Percentiles rank a stretch among this genome's conserved stretches.
phyloP scores from a whole-genome alignment of 345 rosid genomes.

The Geranium rotundifolium region DNA sequence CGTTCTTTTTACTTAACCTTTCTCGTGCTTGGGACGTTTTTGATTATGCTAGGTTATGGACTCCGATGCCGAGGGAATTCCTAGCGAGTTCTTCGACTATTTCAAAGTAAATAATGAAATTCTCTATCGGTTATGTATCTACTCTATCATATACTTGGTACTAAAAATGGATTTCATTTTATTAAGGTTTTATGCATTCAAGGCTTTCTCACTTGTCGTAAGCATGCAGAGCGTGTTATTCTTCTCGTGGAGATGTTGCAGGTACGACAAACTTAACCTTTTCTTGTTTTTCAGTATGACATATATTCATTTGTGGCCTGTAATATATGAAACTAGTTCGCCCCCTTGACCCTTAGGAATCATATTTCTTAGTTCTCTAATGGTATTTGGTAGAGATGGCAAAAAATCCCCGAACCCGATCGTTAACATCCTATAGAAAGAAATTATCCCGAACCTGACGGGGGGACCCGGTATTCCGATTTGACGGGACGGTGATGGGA shows the following conservation, averaged over 20 bases:
- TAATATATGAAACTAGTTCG: not conserved
- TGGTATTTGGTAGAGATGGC: no score
- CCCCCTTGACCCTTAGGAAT: not conserved
- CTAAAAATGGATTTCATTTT: not conserved
- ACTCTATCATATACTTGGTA: not conserved
- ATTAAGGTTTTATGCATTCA: slow-evolving; percentile 88
- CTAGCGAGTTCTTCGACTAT: slow-evolving; percentile 99
- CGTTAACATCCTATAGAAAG: no score
- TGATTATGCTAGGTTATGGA: slow-evolving; percentile 71
- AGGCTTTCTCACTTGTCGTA: slow-evolving; percentile 94
- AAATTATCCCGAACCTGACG: no score
- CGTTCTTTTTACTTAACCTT: not conserved
- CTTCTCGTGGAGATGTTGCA: slow-evolving; percentile 99
- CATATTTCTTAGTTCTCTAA: no score
- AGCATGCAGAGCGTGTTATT: slow-evolving; percentile 93
- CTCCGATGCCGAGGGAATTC: slow-evolving; percentile 98
- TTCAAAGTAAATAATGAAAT: slow-evolving; percentile 55
- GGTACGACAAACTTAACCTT: slow-evolving; percentile 27
- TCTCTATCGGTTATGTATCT: not conserved
- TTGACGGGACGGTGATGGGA: no score
- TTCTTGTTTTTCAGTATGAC: not conserved
- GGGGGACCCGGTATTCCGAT: no score
- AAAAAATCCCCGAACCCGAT: no score
- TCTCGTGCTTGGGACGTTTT: slow-evolving; percentile 2
- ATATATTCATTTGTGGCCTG: not conserved